Conservation (phyloP, 116 monocot genomes). For the Posidonia oceanica region DNA sequence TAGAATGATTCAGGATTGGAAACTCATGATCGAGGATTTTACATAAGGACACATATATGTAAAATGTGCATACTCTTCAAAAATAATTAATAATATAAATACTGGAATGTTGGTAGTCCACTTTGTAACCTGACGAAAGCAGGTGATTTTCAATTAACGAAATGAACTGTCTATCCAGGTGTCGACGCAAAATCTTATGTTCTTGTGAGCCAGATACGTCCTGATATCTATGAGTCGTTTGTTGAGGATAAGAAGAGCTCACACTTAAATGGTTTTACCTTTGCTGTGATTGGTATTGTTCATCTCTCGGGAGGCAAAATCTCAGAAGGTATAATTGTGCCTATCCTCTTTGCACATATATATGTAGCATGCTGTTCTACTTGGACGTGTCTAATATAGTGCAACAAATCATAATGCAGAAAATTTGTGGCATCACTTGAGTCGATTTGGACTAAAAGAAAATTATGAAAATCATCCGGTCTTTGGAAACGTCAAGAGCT, state of each 20-base stretch:
- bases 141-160: not conserved
- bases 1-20: not conserved
- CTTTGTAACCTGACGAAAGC: not conserved
- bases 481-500: constrained; percentile 71
- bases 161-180: constrained; percentile 22
- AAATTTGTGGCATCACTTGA: constrained; percentile 91
- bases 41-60: no score
- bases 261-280: constrained; percentile 62
- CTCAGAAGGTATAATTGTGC: constrained; percentile 53
- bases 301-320: constrained; percentile 85
- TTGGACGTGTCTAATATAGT: not conserved
- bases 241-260: constrained; percentile 57
- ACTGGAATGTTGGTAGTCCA: not conserved
- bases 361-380: not conserved
- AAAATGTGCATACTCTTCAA: no score
- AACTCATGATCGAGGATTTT: no score
- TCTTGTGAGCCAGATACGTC: constrained; percentile 45
- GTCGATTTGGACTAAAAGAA: constrained; percentile 62
- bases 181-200: constrained; percentile 66
- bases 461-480: constrained; percentile 55
- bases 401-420: constrained; percentile 27
- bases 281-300: constrained; percentile 60
- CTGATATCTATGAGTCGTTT: constrained; percentile 51
- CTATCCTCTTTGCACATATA: not conserved
- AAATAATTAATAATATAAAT: not conserved